Evolutionary conservation across 179 eudicot genomes (phyloP), one percentile per base, ranked within the genome.

Genomic region (Amaranthus tricolor): DNA sequence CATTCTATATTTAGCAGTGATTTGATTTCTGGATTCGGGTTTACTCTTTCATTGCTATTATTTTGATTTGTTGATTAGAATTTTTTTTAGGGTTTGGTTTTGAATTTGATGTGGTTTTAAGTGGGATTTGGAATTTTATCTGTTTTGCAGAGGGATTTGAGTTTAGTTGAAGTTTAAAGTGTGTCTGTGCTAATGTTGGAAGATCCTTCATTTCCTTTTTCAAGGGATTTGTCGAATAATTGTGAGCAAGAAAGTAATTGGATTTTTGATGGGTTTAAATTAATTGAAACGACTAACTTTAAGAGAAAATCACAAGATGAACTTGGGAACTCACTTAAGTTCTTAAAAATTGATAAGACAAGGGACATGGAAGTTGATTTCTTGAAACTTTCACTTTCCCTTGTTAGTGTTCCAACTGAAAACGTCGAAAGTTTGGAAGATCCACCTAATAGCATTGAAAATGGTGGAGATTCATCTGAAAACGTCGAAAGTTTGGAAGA

Each of bases 251-350:
- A 84, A 62, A 63, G 57, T 24, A 66, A 75, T 66, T 83, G 86
- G 88, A 74, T 83, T 51, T 79, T 62, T 54, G 75, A 72, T 76
- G 69, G 85, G 9, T 85, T 72, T 53, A 69, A 79, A 58, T 79
- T 81, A 47, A 75, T 78, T 45, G 85, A 82, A 58, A 76, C 62
- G 19, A 70, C 85, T 10, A 85, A 84, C 6, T 79, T 76, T 56
- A 88, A 85, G 81, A 83, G 88, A 5, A 80, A 78, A 70, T 71
- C 77, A 5, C 87, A 85, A 50, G 84, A 87, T 75, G 78, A 77
- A 20, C 74, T 70, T 17, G 80, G 76, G 24, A 87, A 76, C 59
- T 80, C 87, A 40, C 74, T 73, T 43, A 87, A 80, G 77, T 61
- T 43, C 20, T 69, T 74, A 51, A 80, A 78, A 79, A 60, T 77